Conservation (phyloP, 805 yeast species). For the Suhomyces pyralidae region DNA sequence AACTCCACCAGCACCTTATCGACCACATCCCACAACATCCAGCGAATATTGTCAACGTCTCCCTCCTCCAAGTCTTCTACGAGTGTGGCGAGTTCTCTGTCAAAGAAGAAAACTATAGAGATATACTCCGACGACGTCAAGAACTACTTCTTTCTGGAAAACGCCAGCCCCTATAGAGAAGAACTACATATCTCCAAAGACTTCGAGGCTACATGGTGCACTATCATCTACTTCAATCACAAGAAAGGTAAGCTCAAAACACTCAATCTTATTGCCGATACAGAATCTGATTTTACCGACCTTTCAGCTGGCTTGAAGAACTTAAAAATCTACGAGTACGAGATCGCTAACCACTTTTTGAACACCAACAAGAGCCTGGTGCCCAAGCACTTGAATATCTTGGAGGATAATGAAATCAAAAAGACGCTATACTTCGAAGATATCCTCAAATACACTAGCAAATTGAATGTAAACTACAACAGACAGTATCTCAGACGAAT, state of each 20-base stretch:
- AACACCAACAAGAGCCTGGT: conserved; percentile 8
- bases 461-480: conserved; percentile 72
- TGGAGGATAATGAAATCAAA: conserved; percentile 21
- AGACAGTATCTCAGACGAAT: conserved; percentile 43
- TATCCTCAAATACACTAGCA: conserved; percentile 59
- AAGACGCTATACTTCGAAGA: conserved; percentile 57
- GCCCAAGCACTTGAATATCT: conserved; percentile 22
- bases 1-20: conserved; percentile 30
- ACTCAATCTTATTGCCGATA: conserved; percentile 72
- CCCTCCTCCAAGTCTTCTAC: conserved; percentile 1
- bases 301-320: conserved; percentile 58
- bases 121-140: conserved; percentile 60
- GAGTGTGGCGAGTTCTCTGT: neutral
- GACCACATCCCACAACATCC: conserved; percentile 11
- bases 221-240: conserved; percentile 66
- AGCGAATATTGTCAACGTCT: conserved; percentile 15
- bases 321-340: conserved; percentile 59
- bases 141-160: conserved; percentile 58
- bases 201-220: conserved; percentile 68
- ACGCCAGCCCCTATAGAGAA: conserved; percentile 82
- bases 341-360: conserved; percentile 51
- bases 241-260: conserved; percentile 67
- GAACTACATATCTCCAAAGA: conserved; percentile 73
- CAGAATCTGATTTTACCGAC: conserved; percentile 54
- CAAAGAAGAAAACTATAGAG: conserved; percentile 19